These are phyloP conservation scores for Kurtzmaniella quercitrusa DNA, from an alignment of 1,139 yeast species.

Conservation along the genomic window DNA sequence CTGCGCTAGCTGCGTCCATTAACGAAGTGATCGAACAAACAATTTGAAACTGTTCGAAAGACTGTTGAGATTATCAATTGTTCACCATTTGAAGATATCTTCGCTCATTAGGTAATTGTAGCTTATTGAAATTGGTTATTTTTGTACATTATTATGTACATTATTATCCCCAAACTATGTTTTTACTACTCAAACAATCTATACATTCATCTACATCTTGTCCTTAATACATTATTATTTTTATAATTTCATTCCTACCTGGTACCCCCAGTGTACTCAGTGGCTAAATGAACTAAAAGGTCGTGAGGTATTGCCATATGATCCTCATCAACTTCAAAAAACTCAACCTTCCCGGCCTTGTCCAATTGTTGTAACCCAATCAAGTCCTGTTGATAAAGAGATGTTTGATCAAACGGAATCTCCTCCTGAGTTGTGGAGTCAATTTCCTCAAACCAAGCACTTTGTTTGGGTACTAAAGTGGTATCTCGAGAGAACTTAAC, in stretches of 20 bases:
- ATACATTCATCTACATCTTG: background rate
- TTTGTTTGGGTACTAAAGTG: conserved; percentile 69
- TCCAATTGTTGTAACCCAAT: conserved; percentile 56
- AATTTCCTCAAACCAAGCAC: conserved; percentile 62
- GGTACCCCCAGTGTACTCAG: conserved; percentile 27
- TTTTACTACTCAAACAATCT: background rate
- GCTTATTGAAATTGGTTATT: too few relatives aligned
- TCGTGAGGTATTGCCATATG: conserved; percentile 64
- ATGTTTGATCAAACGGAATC: conserved; percentile 48
- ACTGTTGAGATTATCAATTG: too few relatives aligned
- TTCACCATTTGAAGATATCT: too few relatives aligned
- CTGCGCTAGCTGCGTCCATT: background rate
- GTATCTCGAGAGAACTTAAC: conserved; percentile 58
- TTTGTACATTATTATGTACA: too few relatives aligned
- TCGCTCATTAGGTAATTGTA: too few relatives aligned
- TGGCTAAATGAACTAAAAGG: conserved; percentile 37
- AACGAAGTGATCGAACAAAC: background rate
- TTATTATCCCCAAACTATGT: too few relatives aligned
- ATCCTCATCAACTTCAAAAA: conserved; percentile 49
- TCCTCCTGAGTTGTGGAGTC: conserved; percentile 39
- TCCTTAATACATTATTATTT: background rate
- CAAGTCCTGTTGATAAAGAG: conserved; percentile 47
- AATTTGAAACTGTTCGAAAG: background rate
- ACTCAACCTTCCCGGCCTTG: conserved; percentile 40
- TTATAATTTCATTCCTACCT: too few relatives aligned